A percentile compares a stretch with the other conserved stretches of the same genome.
Conservation (phyloP, 2,329 filamentous ascomycete species). For the Stagonosporopsis vannaccii region DNA sequence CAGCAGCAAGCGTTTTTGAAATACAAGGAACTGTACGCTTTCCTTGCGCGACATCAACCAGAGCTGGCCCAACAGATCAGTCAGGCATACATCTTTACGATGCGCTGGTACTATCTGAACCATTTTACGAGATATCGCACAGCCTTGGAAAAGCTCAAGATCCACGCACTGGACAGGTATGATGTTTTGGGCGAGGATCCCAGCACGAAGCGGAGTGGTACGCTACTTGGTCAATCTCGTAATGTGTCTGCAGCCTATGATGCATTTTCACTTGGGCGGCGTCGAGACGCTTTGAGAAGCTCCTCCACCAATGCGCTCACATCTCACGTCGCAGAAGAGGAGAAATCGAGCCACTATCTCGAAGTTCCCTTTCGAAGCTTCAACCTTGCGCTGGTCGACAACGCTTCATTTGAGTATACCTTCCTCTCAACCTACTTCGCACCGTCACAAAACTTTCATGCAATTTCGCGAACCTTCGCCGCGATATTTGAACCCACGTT, state of each 20-base stretch:
- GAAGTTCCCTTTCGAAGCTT: slow-evolving; percentile 93
- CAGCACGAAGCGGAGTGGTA: slow-evolving; percentile 65
- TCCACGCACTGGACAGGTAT: slow-evolving; percentile 82
- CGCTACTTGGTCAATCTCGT: slow-evolving; percentile 39
- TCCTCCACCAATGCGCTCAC: slow-evolving; percentile 78
- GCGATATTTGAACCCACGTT: slow-evolving; percentile 93
- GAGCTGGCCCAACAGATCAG: slow-evolving; percentile 88
- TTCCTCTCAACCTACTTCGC: slow-evolving; percentile 92
- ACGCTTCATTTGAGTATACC: slow-evolving; percentile 91
- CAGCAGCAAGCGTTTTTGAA: slow-evolving; percentile 90
- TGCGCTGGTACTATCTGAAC: slow-evolving; percentile 96
- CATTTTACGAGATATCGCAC: slow-evolving; percentile 89
- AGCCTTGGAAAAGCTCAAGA: slow-evolving; percentile 81
- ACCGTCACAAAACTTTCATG: slow-evolving; percentile 74
- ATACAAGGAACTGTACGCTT: slow-evolving; percentile 87
- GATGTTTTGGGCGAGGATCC: slow-evolving; percentile 85
- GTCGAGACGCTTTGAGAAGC: slow-evolving; percentile 80
- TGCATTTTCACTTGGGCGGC: slow-evolving; percentile 85
- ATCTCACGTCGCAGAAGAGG: slow-evolving; percentile 90
- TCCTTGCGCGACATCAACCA: slow-evolving; percentile 81
- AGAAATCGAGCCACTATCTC: slow-evolving; percentile 82
- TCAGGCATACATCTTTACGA: slow-evolving; percentile 95
- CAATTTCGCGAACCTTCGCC: slow-evolving; percentile 82
- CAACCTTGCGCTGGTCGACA: slow-evolving; percentile 92
- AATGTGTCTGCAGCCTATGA: slow-evolving; percentile 72